Evolutionary conservation across 208 protist genomes (phyloP), one percentile per base, ranked within the genome.

Genomic region (Crithidia mellificae): DNA sequence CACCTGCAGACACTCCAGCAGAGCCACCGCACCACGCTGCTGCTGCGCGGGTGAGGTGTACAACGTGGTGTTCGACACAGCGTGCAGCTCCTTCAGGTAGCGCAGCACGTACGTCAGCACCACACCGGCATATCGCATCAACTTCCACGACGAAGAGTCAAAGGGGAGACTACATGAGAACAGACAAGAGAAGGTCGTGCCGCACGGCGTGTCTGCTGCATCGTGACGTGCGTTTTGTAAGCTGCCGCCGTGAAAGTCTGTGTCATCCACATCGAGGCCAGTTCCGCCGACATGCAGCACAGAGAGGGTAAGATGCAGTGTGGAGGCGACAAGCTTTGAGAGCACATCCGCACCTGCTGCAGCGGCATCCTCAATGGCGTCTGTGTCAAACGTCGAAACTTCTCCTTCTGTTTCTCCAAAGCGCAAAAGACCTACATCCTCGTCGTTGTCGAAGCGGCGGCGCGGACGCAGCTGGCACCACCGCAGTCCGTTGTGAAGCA

Each of bases 1-100:
- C 8, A 69, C 70, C 55, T 75, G 70, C n/a, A 65, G 36, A 39
- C 70, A 75, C 52, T 67, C 72, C 27, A 47, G 29, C 53, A 63
- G 14, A 9, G 66, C 72, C 24, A 72, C 27, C n/a, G 29, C 41
- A 0, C 55, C 62, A 8, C 24, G 38, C 27, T 69, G 62, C 56
- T 57, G 54, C 63, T 75, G 70, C 7, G 38, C 44, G 5, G 70
- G 54, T 6, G 70, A 75, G 19, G 69, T 27, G 62, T 62, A 75
- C 54, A 75, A 36, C 53, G 61, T 61, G 27, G 53, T 64, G 32
- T 17, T 0, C 52, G 68, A 53, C 27, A 75, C 9, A 29, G n/a
- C 9, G 39, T 53, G 46, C 36, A 69, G 49, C 17, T 47, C 61
- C 15, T 30, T 25, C 20, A 69, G 6, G 12, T 75, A 64, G 20